Evolutionary conservation across 371 early-diverging fungal genomes (phyloP), one percentile per base, ranked within the genome.

Genomic region (Saksenaea vasiformis): DNA sequence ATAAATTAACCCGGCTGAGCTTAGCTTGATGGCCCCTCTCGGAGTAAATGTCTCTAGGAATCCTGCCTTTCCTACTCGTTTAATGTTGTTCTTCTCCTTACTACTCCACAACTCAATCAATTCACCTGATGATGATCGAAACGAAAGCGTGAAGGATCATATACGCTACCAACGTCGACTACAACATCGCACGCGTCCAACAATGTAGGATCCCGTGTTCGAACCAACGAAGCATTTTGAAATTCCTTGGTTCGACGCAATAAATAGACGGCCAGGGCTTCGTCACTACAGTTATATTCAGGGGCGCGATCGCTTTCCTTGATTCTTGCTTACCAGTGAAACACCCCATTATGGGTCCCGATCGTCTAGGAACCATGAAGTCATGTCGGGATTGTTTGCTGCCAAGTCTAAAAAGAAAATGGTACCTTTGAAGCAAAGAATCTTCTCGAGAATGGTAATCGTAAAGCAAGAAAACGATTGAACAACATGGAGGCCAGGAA

Each of bases 121-220:
- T 31, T 11, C 36, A 66, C 70, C 69, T 95, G 95, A 71, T 97
- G 98, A 71, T 97, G 98, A 71, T 97, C 96, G 74, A 84, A 97
- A 24, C 93, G 82, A 60, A 80, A 66, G 22, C 61, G 73, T 35
- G 63, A 71, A 28, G 89, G 91, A 71, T 90, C 88, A 77, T 93
- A 96, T 19, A 86, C 89, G n/a, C 91, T 91, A 26, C 96, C 97
- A 7, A 97, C 97, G 71, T 98, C 97, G 13, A 95, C 94, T 3
- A 98, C 93, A 54, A 93, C 84, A 71, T 93, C 93, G 60, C 90
- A 93, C 5, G 74, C 74, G 13, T 77, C 84, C 54, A 95, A 79
- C 17, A 85, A 73, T 7, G 74, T 77, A 0, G 86, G 72, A 64
- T 96, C 94, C 64, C 95, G 88, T 24, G 93, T 88, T 39, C 96